Conservation (phyloP, 2,329 filamentous ascomycete species). For the Ascochyta viciae-villosae region DNA sequence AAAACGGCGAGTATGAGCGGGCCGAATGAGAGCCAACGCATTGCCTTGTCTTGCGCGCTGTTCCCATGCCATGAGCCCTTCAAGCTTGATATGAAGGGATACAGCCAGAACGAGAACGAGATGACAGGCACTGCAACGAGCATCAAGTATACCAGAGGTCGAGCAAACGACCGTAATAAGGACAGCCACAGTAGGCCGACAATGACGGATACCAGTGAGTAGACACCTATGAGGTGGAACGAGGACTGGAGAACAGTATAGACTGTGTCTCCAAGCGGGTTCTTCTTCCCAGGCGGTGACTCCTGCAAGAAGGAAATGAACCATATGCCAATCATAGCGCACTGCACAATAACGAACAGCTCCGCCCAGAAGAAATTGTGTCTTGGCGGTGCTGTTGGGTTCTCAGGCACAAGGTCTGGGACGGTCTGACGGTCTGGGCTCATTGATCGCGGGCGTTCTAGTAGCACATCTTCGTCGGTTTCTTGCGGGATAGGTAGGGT, state of each 20-base stretch:
- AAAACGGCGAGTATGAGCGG: slow-evolving; percentile 75
- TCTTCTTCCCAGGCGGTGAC: slow-evolving; percentile 70
- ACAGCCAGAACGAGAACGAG: slow-evolving; percentile 87
- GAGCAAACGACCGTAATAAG: slow-evolving; percentile 84
- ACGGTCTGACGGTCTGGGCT: slow-evolving; percentile 62
- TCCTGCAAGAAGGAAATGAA: slow-evolving; percentile 92
- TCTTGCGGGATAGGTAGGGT: slow-evolving; percentile 56
- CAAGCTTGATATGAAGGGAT: slow-evolving; percentile 89
- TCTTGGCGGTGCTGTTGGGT: slow-evolving; percentile 51
- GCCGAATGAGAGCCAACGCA: slow-evolving; percentile 85
- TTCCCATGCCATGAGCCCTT: slow-evolving; percentile 76
- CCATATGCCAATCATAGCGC: slow-evolving; percentile 85
- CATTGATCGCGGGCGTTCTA: slow-evolving; percentile 52
- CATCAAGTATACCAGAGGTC: slow-evolving; percentile 80
- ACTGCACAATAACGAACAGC: slow-evolving; percentile 84
- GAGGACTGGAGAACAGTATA: slow-evolving; percentile 88
- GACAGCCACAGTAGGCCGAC: slow-evolving; percentile 92
- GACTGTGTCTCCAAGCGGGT: slow-evolving; percentile 87
- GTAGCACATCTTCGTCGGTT: slow-evolving; percentile 58
- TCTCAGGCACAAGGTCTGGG: slow-evolving; percentile 63
- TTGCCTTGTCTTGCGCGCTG: slow-evolving; percentile 82
- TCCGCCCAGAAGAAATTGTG: slow-evolving; percentile 94
- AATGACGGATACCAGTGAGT: slow-evolving; percentile 87
- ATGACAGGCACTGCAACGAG: slow-evolving; percentile 85
- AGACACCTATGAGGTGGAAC: slow-evolving; percentile 86